Conservation (phyloP, 306 rosid species). For the Prinsepia uniflora region DNA sequence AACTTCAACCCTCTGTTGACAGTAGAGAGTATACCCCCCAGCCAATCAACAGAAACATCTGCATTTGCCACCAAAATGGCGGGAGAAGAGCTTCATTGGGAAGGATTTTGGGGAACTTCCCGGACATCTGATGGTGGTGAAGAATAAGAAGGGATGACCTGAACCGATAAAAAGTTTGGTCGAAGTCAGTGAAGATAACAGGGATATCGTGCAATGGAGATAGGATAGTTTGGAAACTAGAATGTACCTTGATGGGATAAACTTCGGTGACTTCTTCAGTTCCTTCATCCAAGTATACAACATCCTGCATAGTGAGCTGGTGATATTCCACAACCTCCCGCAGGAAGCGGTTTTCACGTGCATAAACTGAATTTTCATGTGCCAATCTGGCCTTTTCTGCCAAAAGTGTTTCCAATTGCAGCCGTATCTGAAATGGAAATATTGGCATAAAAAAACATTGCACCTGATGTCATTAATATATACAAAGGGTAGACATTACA, state of each 20-base stretch:
- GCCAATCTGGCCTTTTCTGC: constrained; percentile 97
- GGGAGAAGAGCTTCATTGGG: not conserved
- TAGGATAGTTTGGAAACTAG: constrained; percentile 27
- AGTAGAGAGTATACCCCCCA: constrained; percentile 5
- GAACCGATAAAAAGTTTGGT: not conserved
- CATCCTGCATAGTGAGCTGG: constrained; percentile 98
- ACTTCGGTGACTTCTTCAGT: constrained; percentile 90
- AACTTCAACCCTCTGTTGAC: constrained; percentile 1
- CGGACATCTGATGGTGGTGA: constrained; percentile 7
- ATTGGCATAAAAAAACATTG: constrained; percentile 14
- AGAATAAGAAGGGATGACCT: constrained; percentile 18
- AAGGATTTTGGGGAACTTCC: not conserved
- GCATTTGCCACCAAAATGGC: not conserved
- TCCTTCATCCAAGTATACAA: constrained; percentile 81
- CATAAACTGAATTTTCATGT: constrained; percentile 78
- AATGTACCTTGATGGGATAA: constrained; percentile 60
- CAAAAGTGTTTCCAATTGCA: constrained; percentile 88
- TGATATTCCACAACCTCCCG: constrained; percentile 95
- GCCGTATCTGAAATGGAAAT: constrained; percentile 63
- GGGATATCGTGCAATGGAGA: constrained; percentile 19
- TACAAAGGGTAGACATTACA: not conserved
- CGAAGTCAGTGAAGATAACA: not conserved
- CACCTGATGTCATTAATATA: not conserved
- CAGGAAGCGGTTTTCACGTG: constrained; percentile 90
- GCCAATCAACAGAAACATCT: not conserved